Conservation (phyloP, 2,329 filamentous ascomycete species). For the Talaromyces atroroseus region DNA sequence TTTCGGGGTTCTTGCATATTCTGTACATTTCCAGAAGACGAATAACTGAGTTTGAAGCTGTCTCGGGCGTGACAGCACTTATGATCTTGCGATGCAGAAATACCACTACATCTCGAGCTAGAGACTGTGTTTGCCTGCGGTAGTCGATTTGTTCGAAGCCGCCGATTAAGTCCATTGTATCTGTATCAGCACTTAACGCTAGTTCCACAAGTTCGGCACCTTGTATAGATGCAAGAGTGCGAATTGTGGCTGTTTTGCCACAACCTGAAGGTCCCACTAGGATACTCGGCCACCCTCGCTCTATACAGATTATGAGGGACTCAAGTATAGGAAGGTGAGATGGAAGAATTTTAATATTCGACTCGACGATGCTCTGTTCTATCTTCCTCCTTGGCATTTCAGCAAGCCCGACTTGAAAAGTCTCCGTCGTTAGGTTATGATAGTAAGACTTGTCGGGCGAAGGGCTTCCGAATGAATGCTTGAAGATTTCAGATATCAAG, state of each 20-base stretch:
- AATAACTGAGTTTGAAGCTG: constrained; percentile 18
- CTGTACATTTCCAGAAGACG: constrained; percentile 30
- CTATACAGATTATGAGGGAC: constrained; percentile 78
- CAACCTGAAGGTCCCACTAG: constrained; percentile 78
- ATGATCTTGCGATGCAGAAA: constrained; percentile 46
- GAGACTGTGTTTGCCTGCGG: constrained; percentile 62
- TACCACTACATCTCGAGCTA: constrained; percentile 49
- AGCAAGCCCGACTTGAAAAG: constrained; percentile 76
- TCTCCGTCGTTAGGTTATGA: constrained; percentile 60
- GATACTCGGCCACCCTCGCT: constrained; percentile 83
- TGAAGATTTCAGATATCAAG: constrained; percentile 62
- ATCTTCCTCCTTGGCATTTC: constrained; percentile 56
- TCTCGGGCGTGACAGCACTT: constrained; percentile 22
- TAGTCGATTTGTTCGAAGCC: constrained; percentile 94
- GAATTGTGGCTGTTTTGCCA: constrained; percentile 77
- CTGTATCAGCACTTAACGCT: constrained; percentile 87
- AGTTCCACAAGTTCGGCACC: constrained; percentile 76
- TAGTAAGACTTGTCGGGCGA: constrained; percentile 57
- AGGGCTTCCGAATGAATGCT: constrained; percentile 53
- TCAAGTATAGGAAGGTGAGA: constrained; percentile 65
- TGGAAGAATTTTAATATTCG: constrained; percentile 31
- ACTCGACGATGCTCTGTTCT: constrained; percentile 30
- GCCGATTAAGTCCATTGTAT: constrained; percentile 94
- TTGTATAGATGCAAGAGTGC: constrained; percentile 70
- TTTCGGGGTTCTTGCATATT: constrained; percentile 23